These are phyloP conservation scores for Canavalia gladiata DNA, from an alignment of 306 rosid genomes.

Conservation along the genomic window DNA sequence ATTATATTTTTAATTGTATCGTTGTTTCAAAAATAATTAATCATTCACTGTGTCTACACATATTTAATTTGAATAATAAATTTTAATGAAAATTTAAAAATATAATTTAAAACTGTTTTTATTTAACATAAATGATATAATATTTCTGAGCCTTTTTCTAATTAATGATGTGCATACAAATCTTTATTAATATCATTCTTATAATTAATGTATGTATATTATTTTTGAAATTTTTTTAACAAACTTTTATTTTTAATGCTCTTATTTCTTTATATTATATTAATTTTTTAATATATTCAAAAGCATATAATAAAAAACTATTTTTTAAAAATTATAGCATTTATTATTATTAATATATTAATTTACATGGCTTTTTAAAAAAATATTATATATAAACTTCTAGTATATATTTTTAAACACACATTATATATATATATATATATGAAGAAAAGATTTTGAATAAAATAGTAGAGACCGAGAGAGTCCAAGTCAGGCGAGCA, in stretches of 20 bases:
- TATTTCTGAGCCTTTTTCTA: background rate
- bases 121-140: background rate
- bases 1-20: background rate
- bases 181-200: background rate
- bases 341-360: no score
- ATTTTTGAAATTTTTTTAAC: background rate
- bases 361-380: no score
- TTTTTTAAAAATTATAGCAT: no score
- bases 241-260: no score
- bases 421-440: no score
- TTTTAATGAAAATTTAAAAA: background rate
- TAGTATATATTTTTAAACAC: no score
- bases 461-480: conserved; percentile 40
- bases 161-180: background rate
- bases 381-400: no score
- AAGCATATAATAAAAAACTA: no score
- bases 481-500: conserved; percentile 56
- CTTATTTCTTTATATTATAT: no score
- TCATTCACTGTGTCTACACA: background rate
- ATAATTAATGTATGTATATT: background rate
- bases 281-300: no score
- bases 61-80: background rate
- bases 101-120: background rate
- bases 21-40: background rate
- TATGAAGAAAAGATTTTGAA: background rate